Percentiles rank a stretch among this genome's conserved stretches.
These are phyloP conservation scores for Phytophthora ramorum DNA, from an alignment of 352 stramenopile species.

Conservation along the genomic window DNA sequence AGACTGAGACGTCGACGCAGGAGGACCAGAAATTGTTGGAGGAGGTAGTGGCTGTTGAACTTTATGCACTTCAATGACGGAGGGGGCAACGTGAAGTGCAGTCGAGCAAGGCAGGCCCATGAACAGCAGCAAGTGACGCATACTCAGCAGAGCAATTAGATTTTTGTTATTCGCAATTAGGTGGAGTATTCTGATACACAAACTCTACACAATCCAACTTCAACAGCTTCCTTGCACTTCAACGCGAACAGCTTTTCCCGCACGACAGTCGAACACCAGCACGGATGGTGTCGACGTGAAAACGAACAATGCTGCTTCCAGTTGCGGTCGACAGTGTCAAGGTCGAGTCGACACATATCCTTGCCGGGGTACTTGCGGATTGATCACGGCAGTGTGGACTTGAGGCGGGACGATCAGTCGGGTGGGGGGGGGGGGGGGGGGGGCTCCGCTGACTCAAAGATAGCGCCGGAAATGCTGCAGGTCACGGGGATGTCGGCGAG, in stretches of 20 bases:
- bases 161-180: slow-evolving; percentile 12
- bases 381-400: slow-evolving; percentile 10
- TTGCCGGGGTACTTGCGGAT: not conserved
- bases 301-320: not conserved
- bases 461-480: slow-evolving; percentile 6
- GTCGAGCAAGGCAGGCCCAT: slow-evolving; percentile 12
- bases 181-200: slow-evolving; percentile 1
- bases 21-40: slow-evolving; percentile 8
- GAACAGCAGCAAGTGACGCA: slow-evolving; percentile 8
- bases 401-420: slow-evolving; percentile 7
- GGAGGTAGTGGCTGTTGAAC: slow-evolving; percentile 9
- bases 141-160: not conserved
- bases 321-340: not conserved
- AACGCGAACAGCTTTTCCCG: slow-evolving; percentile 9
- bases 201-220: slow-evolving; percentile 20
- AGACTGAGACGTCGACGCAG: not conserved
- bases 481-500: not conserved
- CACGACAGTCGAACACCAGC: slow-evolving; percentile 16
- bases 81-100: not conserved
- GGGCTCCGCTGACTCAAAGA: not conserved
- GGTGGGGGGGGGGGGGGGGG: too few relatives aligned
- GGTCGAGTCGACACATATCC: not conserved
- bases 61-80: slow-evolving; percentile 13
- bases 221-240: slow-evolving; percentile 20
- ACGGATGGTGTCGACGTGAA: slow-evolving; percentile 15